Percentiles rank a stretch among this genome's conserved stretches.
Conservation (phyloP, 371 early-diverging fungal genomes). For the Coemansia sp. region DNA sequence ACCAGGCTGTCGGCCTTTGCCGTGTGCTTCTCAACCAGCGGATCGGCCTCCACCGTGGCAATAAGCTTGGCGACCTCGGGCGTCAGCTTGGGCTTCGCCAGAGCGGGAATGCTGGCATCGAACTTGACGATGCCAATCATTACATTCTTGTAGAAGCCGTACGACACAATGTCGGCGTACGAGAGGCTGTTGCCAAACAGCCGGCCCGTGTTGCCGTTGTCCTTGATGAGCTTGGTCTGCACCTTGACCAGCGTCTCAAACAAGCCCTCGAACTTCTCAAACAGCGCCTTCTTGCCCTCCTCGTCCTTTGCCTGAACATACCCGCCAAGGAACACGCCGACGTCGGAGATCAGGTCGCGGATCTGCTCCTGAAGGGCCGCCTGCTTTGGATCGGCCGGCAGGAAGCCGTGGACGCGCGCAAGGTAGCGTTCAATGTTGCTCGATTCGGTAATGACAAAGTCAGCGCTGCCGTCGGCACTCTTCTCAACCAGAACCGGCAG, state of each 20-base stretch:
- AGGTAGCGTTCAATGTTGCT: conserved; percentile 56
- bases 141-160: conserved; percentile 19
- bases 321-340: neutral
- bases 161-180: conserved; percentile 30
- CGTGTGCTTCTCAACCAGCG: conserved; percentile 1
- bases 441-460: conserved; percentile 48
- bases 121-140: neutral
- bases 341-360: conserved; percentile 10
- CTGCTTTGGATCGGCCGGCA: conserved; percentile 30
- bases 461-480: conserved; percentile 32
- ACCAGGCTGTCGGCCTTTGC: neutral
- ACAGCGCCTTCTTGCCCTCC: conserved; percentile 6
- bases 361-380: conserved; percentile 42
- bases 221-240: conserved; percentile 25
- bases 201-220: conserved; percentile 46
- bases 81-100: conserved; percentile 7
- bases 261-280: neutral
- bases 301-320: neutral
- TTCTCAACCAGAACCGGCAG: conserved; percentile 53
- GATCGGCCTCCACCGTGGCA: conserved; percentile 6
- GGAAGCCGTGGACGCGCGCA: conserved; percentile 48
- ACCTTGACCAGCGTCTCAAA: conserved; percentile 13
- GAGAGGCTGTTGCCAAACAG: conserved; percentile 44
- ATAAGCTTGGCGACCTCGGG: conserved; percentile 22
- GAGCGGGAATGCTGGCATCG: neutral